Evolutionary conservation across 352 stramenopile genomes (phyloP), one percentile per base, ranked within the genome.

Genomic region (Globisporangium emineosum): DNA sequence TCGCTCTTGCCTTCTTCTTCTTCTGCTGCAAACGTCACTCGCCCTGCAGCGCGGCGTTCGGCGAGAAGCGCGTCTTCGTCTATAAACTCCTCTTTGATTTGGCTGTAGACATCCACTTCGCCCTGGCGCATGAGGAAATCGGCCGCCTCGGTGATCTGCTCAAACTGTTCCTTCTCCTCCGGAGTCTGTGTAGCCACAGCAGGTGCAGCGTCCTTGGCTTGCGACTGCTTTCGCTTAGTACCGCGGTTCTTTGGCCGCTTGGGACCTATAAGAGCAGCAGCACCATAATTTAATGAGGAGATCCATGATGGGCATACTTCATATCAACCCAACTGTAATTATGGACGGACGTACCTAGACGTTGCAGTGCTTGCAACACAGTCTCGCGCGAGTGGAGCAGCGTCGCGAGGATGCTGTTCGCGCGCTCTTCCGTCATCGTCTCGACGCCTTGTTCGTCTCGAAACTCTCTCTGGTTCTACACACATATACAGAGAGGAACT

Each of bases 11-110:
- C 40, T 71, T 91, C 79, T 9, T 66, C 42, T 37, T 3, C 13
- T 61, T 56, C 56, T 4, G 50, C 67, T 23, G 62, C 60, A 64
- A 83, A 78, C 45, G 71, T 63, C 57, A 77, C 69, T 23, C 68
- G 35, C 35, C 60, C 19, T 19, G 63, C 23, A 29, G 52, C 30
- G 21, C 70, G 70, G 1, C 79, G 68, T 59, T 90, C 73, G 0
- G 68, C 72, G 37, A 90, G 32, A 12, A 89, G 60, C 37, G 88
- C 74, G 17, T 89, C 71, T 27, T 95, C 78, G 15, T 69, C 69
- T 1, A 93, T 62, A 50, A 95, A 92, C 62, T 95, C 84, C 57
- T 95, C 86, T 42, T 86, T 90, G 29, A 90, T 89, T 53, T 90
- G 79, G 43, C 75, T 83, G 64, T 95, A 95, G 2, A 93, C 82